Conservation (phyloP, 2,329 filamentous ascomycete species). For the Exophiala bonariae region DNA sequence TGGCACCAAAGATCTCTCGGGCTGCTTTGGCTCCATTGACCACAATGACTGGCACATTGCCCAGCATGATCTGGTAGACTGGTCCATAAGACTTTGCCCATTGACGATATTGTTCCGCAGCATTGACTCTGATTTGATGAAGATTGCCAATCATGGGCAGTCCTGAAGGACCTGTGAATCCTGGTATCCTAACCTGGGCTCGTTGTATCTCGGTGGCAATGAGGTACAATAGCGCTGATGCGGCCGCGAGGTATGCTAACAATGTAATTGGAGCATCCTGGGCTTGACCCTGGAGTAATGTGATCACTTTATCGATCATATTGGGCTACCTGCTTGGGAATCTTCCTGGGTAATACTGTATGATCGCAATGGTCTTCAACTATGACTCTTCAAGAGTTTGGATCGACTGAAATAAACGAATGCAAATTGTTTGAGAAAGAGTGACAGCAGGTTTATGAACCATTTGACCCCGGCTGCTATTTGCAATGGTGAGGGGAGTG, state of each 20-base stretch:
- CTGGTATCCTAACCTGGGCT: constrained; percentile 43
- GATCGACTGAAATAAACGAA: no score
- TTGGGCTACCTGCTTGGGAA: not conserved
- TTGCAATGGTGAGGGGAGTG: no score
- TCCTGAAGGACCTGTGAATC: constrained; percentile 51
- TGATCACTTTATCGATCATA: constrained; percentile 25
- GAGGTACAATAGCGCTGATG: constrained; percentile 41
- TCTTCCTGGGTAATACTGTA: no score
- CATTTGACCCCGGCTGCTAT: no score
- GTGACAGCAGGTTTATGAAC: not conserved
- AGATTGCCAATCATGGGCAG: constrained; percentile 58
- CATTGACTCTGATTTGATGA: constrained; percentile 55
- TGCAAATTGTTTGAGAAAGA: no score
- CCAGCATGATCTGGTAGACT: constrained; percentile 60
- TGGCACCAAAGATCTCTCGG: constrained; percentile 52
- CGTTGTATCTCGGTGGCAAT: constrained; percentile 53
- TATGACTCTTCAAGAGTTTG: no score
- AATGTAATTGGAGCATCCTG: constrained; percentile 16
- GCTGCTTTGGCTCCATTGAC: constrained; percentile 57
- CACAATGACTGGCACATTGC: constrained; percentile 58
- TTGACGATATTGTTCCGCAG: constrained; percentile 56
- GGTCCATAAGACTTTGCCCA: constrained; percentile 53
- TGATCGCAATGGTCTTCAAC: no score
- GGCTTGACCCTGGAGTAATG: constrained; percentile 11
- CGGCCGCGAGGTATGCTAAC: constrained; percentile 19